A percentile compares a stretch with the other conserved stretches of the same genome.
Evolutionary conservation across 2,329 filamentous ascomycete genomes (phyloP).

Genomic region (Diaporthe vaccinii): DNA sequence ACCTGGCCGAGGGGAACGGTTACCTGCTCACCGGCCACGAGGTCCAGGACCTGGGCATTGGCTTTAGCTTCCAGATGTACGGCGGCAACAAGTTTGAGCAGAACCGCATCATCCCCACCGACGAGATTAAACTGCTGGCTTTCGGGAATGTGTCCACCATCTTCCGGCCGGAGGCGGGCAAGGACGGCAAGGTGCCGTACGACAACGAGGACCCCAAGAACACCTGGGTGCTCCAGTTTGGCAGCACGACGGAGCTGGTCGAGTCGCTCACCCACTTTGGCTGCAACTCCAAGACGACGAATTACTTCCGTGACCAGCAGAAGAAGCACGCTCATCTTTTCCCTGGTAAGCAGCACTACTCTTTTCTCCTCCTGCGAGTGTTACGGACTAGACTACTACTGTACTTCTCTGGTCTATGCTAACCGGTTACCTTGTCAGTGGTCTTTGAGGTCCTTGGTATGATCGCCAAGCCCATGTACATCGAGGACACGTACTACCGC

Average conservation of each 20-base stretch:
- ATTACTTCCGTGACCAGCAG: slow-evolving; percentile 56
- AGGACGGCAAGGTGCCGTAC: slow-evolving; percentile 44
- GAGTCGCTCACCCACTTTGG: slow-evolving; percentile 67
- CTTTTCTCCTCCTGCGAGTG: too few species aligned
- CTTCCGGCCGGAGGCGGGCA: slow-evolving; percentile 45
- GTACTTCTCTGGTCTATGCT: slow-evolving; percentile 39
- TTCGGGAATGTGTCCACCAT: slow-evolving; percentile 70
- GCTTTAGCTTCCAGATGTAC: slow-evolving; percentile 67
- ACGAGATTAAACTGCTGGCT: slow-evolving; percentile 67
- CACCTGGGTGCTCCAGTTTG: slow-evolving; percentile 61
- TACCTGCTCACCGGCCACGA: slow-evolving; percentile 63
- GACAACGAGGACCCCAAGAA: slow-evolving; percentile 56
- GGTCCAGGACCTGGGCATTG: slow-evolving; percentile 64
- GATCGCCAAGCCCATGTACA: slow-evolving; percentile 64
- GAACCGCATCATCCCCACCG: slow-evolving; percentile 66
- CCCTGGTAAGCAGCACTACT: slow-evolving; percentile 55
- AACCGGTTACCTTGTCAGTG: slow-evolving; percentile 52
- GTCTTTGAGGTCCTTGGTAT: slow-evolving; percentile 72
- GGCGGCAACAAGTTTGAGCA: slow-evolving; percentile 62
- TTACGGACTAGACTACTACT: neutral
- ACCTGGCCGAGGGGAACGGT: slow-evolving; percentile 69
- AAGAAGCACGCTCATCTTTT: slow-evolving; percentile 63
- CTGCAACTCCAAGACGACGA: slow-evolving; percentile 66
- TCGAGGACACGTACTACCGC: slow-evolving; percentile 63
- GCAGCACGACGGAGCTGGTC: slow-evolving; percentile 62